A percentile compares a stretch with the other conserved stretches of the same genome.
Conservation (phyloP, 441 rosid genomes). For the Melastoma candidum region DNA sequence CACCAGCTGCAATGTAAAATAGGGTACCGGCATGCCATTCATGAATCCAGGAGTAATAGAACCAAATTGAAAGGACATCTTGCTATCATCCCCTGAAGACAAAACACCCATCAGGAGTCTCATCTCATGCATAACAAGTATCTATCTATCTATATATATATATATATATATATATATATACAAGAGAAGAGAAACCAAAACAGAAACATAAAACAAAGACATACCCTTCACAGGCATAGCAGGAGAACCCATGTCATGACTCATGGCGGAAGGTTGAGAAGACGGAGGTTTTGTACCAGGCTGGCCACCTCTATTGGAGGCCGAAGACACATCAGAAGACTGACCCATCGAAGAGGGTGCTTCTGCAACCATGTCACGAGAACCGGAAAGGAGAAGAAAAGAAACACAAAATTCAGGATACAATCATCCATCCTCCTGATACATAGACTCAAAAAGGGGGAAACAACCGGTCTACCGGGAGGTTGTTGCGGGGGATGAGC, state of each 20-base stretch:
- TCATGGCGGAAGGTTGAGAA: constrained; percentile 63
- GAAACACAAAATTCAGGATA: neutral
- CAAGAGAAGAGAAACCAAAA: neutral
- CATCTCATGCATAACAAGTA: neutral
- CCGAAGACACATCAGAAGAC: constrained; percentile 28
- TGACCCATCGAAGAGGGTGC: constrained; percentile 25
- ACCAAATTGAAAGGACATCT: constrained; percentile 80
- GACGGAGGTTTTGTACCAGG: constrained; percentile 74
- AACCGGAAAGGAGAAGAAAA: neutral
- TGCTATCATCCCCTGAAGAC: constrained; percentile 46
- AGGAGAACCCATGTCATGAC: constrained; percentile 28
- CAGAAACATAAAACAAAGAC: constrained; percentile 1
- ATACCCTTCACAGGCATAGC: constrained; percentile 51
- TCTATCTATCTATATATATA: neutral
- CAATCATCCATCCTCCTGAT: too few relatives aligned
- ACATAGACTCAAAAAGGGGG: too few relatives aligned
- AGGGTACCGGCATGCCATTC: constrained; percentile 39
- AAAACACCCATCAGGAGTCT: constrained; percentile 4
- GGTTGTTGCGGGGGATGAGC: too few relatives aligned
- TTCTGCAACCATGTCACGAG: constrained; percentile 24
- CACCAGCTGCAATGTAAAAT: too few relatives aligned
- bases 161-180: neutral
- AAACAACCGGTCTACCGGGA: too few relatives aligned
- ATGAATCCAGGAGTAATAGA: constrained; percentile 68
- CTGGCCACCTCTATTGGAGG: constrained; percentile 33